These are phyloP conservation scores for Aspergillus neotritici DNA, from an alignment of 2,329 filamentous ascomycete genomes.

Conservation along the genomic window DNA sequence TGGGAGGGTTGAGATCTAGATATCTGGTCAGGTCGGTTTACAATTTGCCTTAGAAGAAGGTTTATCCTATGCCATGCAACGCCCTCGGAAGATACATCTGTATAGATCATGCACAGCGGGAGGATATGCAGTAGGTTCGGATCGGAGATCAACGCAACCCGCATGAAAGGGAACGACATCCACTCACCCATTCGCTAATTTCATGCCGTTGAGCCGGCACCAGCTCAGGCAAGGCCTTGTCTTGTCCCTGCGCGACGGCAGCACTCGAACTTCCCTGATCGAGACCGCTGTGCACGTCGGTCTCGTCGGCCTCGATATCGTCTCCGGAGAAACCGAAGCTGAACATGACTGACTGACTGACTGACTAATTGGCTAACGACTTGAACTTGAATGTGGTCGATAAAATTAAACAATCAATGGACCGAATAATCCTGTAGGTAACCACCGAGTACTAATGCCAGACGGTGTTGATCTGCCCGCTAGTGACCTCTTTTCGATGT, in stretches of 20 bases:
- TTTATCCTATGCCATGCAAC: too few species aligned
- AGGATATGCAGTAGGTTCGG: neutral
- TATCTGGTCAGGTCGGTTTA: neutral
- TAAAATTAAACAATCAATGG: too few species aligned
- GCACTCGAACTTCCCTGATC: slow-evolving; percentile 11
- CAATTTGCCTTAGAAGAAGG: neutral
- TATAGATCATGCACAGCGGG: neutral
- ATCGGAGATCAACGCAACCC: neutral
- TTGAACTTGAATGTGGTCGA: too few species aligned
- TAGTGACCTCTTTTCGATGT: too few species aligned
- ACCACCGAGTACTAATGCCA: too few species aligned
- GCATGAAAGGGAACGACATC: neutral
- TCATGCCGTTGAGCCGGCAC: slow-evolving; percentile 39
- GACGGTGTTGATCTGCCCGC: too few species aligned
- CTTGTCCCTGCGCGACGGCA: slow-evolving; percentile 2
- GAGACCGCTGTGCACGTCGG: slow-evolving; percentile 19
- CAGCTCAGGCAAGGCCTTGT: slow-evolving; percentile 23
- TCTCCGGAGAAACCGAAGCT: slow-evolving; percentile 56
- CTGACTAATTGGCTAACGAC: slow-evolving; percentile 2
- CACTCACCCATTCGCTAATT: slow-evolving; percentile 46
- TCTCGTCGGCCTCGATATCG: slow-evolving; percentile 49
- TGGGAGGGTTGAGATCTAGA: slow-evolving; percentile 50
- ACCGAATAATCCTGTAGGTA: too few species aligned
- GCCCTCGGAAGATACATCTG: too few species aligned
- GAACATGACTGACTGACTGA: slow-evolving; percentile 40